Evolutionary conservation across 2,329 filamentous ascomycete species (phyloP).

Genomic region (Davidsoniella neocaledoniae): DNA sequence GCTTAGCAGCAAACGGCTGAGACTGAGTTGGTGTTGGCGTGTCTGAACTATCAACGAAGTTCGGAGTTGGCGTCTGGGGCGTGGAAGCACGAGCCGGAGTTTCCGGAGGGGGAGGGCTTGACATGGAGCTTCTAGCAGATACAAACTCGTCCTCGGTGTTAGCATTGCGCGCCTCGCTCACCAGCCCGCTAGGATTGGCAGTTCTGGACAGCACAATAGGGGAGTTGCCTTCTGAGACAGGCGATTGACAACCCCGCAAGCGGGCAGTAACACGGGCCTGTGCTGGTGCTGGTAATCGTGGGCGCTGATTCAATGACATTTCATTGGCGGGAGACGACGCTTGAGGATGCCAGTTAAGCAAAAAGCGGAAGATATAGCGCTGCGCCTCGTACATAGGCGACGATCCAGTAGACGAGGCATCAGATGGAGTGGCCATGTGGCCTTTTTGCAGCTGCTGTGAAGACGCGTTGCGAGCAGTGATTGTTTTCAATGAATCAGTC

Average conservation of each 20-base stretch:
- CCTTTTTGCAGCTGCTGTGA: slow-evolving; percentile 19
- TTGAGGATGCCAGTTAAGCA: slow-evolving; percentile 44
- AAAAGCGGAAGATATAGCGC: slow-evolving; percentile 57
- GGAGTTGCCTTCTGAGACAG: slow-evolving; percentile 22
- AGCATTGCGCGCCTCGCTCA: slow-evolving; percentile 36
- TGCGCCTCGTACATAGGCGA: slow-evolving; percentile 37
- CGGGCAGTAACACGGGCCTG: slow-evolving; percentile 40
- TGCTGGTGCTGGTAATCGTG: slow-evolving; percentile 52
- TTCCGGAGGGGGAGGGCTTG: not conserved
- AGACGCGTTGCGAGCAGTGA: slow-evolving; percentile 17
- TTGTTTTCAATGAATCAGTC: not conserved
- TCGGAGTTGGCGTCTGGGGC: not conserved
- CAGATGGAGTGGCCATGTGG: slow-evolving; percentile 24
- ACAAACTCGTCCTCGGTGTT: slow-evolving; percentile 19
- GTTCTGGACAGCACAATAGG: slow-evolving; percentile 29
- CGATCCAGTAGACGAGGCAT: slow-evolving; percentile 37
- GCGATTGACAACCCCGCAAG: slow-evolving; percentile 23
- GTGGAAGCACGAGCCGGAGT: slow-evolving; percentile 1
- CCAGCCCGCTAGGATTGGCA: slow-evolving; percentile 25
- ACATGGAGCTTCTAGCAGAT: slow-evolving; percentile 13
- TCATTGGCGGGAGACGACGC: slow-evolving; percentile 21
- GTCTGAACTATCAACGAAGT: not conserved
- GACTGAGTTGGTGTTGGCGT: slow-evolving; percentile 2
- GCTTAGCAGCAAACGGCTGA: not conserved
- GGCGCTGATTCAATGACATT: slow-evolving; percentile 39